A percentile compares a stretch with the other conserved stretches of the same genome.
Evolutionary conservation across 2,329 filamentous ascomycete species (phyloP).

Genomic region (Cladosporium colombiae): DNA sequence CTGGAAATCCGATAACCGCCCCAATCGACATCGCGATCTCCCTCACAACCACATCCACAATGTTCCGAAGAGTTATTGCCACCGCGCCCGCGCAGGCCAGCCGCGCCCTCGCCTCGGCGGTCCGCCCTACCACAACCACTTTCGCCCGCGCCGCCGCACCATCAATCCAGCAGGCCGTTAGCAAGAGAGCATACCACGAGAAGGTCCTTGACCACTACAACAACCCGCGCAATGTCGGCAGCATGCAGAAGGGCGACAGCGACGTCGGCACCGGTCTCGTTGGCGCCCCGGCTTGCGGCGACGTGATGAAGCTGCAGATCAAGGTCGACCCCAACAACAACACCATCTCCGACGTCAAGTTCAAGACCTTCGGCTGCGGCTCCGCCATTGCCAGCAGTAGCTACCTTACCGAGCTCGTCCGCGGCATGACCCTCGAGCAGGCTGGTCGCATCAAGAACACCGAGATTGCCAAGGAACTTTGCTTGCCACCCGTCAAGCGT

Average conservation of each 20-base stretch:
- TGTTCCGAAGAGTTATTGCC: slow-evolving; percentile 60
- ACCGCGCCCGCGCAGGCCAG: slow-evolving; percentile 55
- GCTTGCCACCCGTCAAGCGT: slow-evolving; percentile 84
- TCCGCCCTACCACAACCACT: slow-evolving; percentile 48
- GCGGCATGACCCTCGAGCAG: slow-evolving; percentile 95
- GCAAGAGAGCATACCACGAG: slow-evolving; percentile 62
- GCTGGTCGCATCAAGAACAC: slow-evolving; percentile 92
- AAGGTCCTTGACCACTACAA: slow-evolving; percentile 82
- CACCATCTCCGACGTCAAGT: slow-evolving; percentile 91
- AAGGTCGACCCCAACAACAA: slow-evolving; percentile 85
- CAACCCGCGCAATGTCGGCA: slow-evolving; percentile 75
- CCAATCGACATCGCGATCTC: neutral
- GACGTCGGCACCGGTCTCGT: slow-evolving; percentile 92
- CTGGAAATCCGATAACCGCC: neutral
- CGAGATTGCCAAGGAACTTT: slow-evolving; percentile 96
- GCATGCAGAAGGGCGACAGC: slow-evolving; percentile 73
- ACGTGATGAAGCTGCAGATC: slow-evolving; percentile 94
- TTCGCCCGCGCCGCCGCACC: slow-evolving; percentile 44
- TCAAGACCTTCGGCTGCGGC: slow-evolving; percentile 97
- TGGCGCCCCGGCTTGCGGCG: slow-evolving; percentile 84
- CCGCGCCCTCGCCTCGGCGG: slow-evolving; percentile 51
- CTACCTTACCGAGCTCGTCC: slow-evolving; percentile 91
- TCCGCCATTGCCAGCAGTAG: slow-evolving; percentile 92
- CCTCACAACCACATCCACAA: slow-evolving; percentile 36
- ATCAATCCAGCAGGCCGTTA: slow-evolving; percentile 38